phyloP scores from a whole-genome alignment of 1,139 yeast species.

The Candida mesenterica region DNA sequence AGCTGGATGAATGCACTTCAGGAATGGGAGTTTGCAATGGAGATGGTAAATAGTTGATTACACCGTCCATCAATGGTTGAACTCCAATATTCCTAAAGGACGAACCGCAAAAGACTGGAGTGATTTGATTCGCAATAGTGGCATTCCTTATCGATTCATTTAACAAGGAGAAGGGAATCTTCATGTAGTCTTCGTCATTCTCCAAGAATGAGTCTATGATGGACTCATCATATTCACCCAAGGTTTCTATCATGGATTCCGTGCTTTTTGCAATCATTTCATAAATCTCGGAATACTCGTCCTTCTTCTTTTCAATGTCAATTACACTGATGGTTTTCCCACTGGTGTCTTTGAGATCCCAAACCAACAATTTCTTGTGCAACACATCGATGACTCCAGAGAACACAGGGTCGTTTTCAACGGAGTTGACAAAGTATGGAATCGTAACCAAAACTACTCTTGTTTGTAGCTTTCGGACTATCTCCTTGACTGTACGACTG shows the following conservation, averaged over 20 bases:
- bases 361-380: slow-evolving; percentile 59
- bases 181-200: slow-evolving; percentile 66
- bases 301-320: slow-evolving; percentile 33
- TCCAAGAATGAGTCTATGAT: slow-evolving; percentile 77
- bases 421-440: slow-evolving; percentile 59
- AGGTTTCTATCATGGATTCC: slow-evolving; percentile 76
- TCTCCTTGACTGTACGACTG: slow-evolving; percentile 83
- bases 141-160: slow-evolving; percentile 59
- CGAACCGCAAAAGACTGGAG: slow-evolving; percentile 91
- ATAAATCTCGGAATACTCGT: slow-evolving; percentile 30
- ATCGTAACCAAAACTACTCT: slow-evolving; percentile 71
- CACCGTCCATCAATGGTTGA: slow-evolving; percentile 87
- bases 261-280: slow-evolving; percentile 59
- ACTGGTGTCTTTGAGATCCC: slow-evolving; percentile 54
- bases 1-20: slow-evolving; percentile 37
- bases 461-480: slow-evolving; percentile 74
- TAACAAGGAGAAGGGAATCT: slow-evolving; percentile 52
- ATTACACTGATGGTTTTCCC: slow-evolving; percentile 57
- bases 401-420: slow-evolving; percentile 47
- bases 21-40: slow-evolving; percentile 69
- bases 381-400: slow-evolving; percentile 84
- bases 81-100: slow-evolving; percentile 92
- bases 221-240: slow-evolving; percentile 78
- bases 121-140: slow-evolving; percentile 55
- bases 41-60: slow-evolving; percentile 74